Evolutionary conservation across 2,329 filamentous ascomycete species (phyloP).

Genomic region (Pseudocercospora cruenta): DNA sequence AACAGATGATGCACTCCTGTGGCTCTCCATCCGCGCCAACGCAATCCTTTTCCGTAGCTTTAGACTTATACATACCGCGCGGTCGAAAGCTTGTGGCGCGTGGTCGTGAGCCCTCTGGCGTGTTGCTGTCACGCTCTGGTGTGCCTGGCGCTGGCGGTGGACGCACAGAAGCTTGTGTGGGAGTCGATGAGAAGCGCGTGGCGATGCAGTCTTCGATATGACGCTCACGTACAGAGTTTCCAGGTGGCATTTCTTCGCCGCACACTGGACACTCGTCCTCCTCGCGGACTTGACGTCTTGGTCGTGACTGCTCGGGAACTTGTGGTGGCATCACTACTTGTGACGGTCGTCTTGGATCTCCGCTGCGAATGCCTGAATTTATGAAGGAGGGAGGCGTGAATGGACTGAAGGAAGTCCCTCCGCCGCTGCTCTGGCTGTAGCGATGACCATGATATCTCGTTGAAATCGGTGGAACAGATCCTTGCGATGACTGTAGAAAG

Average conservation of each 20-base stretch:
- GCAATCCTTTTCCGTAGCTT: conserved; percentile 67
- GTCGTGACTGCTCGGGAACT: not conserved
- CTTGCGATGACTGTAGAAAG: not conserved
- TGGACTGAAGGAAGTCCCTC: not conserved
- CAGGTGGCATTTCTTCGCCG: conserved; percentile 69
- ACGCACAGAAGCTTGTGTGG: conserved; percentile 5
- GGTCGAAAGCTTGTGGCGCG: conserved; percentile 40
- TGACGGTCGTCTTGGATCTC: not conserved
- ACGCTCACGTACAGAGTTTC: conserved; percentile 46
- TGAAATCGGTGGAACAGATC: not conserved
- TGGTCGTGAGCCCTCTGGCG: conserved; percentile 25
- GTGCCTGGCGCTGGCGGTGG: conserved; percentile 9
- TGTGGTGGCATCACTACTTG: not conserved
- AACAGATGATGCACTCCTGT: conserved; percentile 66
- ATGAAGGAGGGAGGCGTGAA: not conserved
- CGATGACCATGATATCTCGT: conserved; percentile 1
- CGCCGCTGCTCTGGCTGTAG: conserved; percentile 3
- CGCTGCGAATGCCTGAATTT: not conserved
- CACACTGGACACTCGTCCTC: conserved; percentile 82
- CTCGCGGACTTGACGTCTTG: conserved; percentile 52
- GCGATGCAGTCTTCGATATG: conserved; percentile 47
- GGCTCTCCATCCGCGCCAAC: conserved; percentile 52
- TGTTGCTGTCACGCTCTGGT: conserved; percentile 20
- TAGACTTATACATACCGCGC: conserved; percentile 54
- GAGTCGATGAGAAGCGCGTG: conserved; percentile 29